A percentile compares a stretch with the other conserved stretches of the same genome.
These are phyloP conservation scores for Suillus cothurnatus DNA, from an alignment of 768 basidiomycete species.

Conservation along the genomic window DNA sequence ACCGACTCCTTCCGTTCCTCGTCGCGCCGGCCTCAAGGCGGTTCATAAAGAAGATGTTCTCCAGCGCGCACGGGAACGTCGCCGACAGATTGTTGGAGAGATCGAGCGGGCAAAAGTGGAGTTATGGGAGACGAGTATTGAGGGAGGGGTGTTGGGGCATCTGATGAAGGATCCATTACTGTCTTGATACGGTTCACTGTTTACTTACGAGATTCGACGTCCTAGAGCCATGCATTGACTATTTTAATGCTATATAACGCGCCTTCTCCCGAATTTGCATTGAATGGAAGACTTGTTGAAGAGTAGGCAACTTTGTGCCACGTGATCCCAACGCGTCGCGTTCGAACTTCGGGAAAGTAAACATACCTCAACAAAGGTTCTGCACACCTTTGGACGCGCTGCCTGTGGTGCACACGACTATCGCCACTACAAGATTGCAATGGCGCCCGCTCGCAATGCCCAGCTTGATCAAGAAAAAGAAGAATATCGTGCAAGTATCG, in stretches of 20 bases:
- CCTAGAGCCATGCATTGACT: neutral
- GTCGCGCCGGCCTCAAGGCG: neutral
- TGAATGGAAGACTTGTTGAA: neutral
- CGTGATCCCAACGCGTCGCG: conserved; percentile 13
- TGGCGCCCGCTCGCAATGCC: conserved; percentile 28
- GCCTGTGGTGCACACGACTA: neutral
- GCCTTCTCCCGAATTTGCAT: neutral
- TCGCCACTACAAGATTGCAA: conserved; percentile 10
- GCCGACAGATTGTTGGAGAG: conserved; percentile 52
- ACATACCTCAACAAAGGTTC: conserved; percentile 12
- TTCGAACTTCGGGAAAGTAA: neutral
- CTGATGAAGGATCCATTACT: conserved; percentile 37
- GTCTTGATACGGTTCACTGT: neutral
- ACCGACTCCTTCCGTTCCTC: neutral
- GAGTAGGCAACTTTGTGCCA: neutral
- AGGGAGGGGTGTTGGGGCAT: conserved; percentile 62
- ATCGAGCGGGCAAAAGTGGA: conserved; percentile 63
- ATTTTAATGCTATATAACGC: neutral
- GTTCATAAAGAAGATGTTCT: conserved; percentile 48
- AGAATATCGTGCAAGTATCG: conserved; percentile 42
- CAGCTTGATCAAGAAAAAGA: conserved; percentile 33
- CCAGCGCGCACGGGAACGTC: conserved; percentile 53
- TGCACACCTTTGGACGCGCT: neutral
- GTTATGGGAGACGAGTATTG: conserved; percentile 74
- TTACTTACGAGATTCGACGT: neutral